Evolutionary conservation across 257 asterid genomes (phyloP).

Genomic region (Solanum okadae): DNA sequence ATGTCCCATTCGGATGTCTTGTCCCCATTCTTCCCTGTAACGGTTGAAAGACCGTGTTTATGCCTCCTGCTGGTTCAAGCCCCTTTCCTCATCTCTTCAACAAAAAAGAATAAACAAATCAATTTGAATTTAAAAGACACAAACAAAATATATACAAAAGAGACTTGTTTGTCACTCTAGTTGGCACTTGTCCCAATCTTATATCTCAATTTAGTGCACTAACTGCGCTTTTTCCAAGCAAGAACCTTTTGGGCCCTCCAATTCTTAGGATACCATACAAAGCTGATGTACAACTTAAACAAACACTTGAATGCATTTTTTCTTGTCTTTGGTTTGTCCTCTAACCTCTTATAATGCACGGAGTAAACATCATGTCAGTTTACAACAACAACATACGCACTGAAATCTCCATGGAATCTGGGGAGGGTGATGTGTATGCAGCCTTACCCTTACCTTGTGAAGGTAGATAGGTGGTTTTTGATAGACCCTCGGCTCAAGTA

Average conservation of each 20-base stretch:
- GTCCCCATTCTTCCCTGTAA: not conserved
- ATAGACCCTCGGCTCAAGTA: not conserved
- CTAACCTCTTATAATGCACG: not conserved
- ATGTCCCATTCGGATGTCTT: constrained; percentile 11
- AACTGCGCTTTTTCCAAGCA: not conserved
- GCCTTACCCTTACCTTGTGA: not conserved
- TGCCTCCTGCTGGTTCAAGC: constrained; percentile 5
- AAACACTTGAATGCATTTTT: not conserved
- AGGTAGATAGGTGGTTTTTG: not conserved
- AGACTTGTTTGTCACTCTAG: not conserved
- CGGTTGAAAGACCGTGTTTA: not conserved
- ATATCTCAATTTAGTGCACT: not conserved
- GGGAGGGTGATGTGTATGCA: not conserved
- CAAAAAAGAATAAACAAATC: not conserved
- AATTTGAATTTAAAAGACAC: not conserved
- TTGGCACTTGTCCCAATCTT: not conserved
- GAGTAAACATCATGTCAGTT: not conserved
- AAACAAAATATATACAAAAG: not conserved
- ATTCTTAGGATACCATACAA: not conserved
- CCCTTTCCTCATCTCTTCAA: not conserved
- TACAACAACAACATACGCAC: not conserved
- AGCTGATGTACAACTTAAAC: not conserved
- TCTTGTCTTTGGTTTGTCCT: not conserved
- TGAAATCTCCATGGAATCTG: not conserved
- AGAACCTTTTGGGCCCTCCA: not conserved